Percentiles rank a stretch among this genome's conserved stretches.
phyloP scores from a whole-genome alignment of 2,329 filamentous ascomycete genomes.

The Coniochaeta sp. region DNA sequence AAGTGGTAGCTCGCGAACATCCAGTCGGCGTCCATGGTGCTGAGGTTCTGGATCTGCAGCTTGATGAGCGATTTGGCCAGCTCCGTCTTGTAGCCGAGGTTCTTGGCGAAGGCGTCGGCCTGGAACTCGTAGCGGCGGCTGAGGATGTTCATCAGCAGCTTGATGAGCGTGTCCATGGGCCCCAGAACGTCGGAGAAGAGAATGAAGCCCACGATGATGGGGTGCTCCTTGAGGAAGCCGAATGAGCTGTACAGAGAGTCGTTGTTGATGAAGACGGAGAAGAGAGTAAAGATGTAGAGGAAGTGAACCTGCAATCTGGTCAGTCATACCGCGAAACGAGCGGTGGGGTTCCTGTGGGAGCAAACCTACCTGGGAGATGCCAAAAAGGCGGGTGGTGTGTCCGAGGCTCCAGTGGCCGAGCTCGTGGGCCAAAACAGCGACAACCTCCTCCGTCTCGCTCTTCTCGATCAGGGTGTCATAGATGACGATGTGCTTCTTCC shows the following conservation, averaged over 20 bases:
- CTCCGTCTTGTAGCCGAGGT: conserved; percentile 76
- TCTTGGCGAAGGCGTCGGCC: conserved; percentile 82
- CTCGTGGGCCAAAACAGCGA: conserved; percentile 91
- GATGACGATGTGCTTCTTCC: conserved; percentile 99
- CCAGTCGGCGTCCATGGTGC: conserved; percentile 98
- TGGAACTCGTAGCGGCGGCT: conserved; percentile 94
- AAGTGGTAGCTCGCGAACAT: conserved; percentile 98
- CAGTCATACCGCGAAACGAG: neutral
- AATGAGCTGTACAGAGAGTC: conserved; percentile 83
- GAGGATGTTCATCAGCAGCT: conserved; percentile 92
- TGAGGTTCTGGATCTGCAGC: conserved; percentile 96
- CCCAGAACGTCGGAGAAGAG: conserved; percentile 95
- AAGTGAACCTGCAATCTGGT: conserved; percentile 62
- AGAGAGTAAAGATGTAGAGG: conserved; percentile 93
- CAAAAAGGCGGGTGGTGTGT: conserved; percentile 87
- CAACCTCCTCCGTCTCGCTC: conserved; percentile 84
- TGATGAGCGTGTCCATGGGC: conserved; percentile 90
- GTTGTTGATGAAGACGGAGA: conserved; percentile 98
- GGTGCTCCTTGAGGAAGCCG: conserved; percentile 74
- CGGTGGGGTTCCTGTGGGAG: neutral
- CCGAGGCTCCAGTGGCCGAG: conserved; percentile 95
- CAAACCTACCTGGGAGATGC: conserved; percentile 65
- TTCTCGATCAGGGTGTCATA: conserved; percentile 98
- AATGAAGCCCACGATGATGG: conserved; percentile 95
- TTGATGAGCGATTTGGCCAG: conserved; percentile 88